Base-by-base conservation (phyloP, 768 basidiomycete species). In the Mrakia hoshinonis region DNA sequence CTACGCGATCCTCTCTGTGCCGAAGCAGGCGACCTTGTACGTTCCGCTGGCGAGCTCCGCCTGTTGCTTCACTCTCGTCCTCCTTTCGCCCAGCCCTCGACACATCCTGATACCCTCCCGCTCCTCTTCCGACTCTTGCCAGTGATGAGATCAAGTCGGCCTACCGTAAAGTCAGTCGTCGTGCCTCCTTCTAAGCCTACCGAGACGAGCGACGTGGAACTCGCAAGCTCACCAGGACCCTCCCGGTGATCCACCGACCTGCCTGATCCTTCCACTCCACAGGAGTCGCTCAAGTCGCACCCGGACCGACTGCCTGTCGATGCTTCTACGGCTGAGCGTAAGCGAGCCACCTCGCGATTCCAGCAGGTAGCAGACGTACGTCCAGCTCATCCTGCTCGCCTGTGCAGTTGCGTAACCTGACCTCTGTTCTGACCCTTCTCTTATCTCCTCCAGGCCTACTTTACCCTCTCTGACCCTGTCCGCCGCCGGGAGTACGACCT, bases 291-390 rank as follows among this genome's bases (percentile, higher is more conserved):
- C 22, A 92, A 89, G 80, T 93, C 91, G 1, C 93, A 96, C 78
- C 93, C 93, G 3, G 93, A 96, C 78, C 83, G 93, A 74, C 81
- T 93, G 29, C 82, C 81, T 22, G 52, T 34, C n/a, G 39, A 26
- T 13, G 54, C 71, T 3, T 64, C 55, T 52, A 54, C 46, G 47
- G 63, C 64, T 48, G 55, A 65, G 39, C 36, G 46, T 73, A 39
- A 73, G 48, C 22, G 39, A 48, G 36, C 70, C 9, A 72, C 70
- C 18, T 54, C 70, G 62, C n/a, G 62, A 1, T 20, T 74, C 67
- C 77, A 89, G 89, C 86, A 89, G 10, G 87, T 96, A 74, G 92
- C 93, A 67, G 93, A 96, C 79, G 92, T 68, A 24, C 18, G 67
- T 46, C 20, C 11, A 15, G 4, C 22, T 55, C 36, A 9, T 4